Base-by-base conservation (phyloP, 2,329 filamentous ascomycete genomes). In the Colletotrichum kahawae region DNA sequence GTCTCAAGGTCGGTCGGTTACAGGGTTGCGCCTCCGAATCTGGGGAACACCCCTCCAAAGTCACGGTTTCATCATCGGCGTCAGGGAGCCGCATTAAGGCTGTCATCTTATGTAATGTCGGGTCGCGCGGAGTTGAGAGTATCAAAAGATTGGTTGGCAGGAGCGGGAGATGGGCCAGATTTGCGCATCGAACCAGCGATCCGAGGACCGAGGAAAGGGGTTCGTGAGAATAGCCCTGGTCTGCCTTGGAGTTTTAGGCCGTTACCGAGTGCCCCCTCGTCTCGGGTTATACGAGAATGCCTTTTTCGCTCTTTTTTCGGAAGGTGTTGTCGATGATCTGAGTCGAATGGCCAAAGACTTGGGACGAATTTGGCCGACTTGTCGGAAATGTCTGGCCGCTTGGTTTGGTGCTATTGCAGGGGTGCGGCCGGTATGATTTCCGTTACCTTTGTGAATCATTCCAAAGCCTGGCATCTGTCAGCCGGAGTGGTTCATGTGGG, bases 1-100 rank as follows among this genome's bases (percentile, higher is more conserved):
- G 71, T 74, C 67, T 74, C 71, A 74, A 65, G 59, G 62, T 70
- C 60, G 59, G 48, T 66, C 36, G 31, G 48, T 74, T 70, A 34
- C 71, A 74, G 63, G 71, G 71, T 36, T 65, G 51, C 51, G 71
- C 60, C 71, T 62, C 71, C 66, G 51, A 74, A 38, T 66, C 67
- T 65, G 67, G 59, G 67, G 71, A 74, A 64, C 51, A 10, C 48
- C n/a, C 48, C 29, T 18, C 62, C 14, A 34, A 27, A 38, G 31
- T 43, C 18, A 60, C 66, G 43, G 72, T 71, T 71, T 63, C 72
- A 71, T 66, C 54, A 38, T 36, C 27, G 57, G 27, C 21, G 62
- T 63, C 62, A 56, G 33, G 34, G 66, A 67, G 62, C 68, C 56
- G 68, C 72, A 63, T 67, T 21, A 51, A 43, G 38, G 67, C 60